Evolutionary conservation across 2,329 filamentous ascomycete genomes (phyloP).

Genomic region (Drechslerella dactyloides): DNA sequence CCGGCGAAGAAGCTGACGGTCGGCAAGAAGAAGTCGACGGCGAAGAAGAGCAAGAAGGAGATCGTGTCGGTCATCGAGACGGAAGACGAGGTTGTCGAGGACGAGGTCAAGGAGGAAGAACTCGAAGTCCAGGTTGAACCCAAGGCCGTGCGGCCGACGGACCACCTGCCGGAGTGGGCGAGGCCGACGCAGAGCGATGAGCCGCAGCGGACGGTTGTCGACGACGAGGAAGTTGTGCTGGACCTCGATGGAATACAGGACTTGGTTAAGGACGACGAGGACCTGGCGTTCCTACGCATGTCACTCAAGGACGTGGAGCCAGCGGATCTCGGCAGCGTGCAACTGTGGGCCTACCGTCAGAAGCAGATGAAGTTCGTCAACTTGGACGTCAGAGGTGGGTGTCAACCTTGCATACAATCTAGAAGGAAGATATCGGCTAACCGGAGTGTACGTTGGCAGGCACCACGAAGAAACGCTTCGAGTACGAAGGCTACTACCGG

Average conservation of each 20-base stretch:
- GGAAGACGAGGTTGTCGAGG: slow-evolving; percentile 54
- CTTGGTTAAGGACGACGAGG: slow-evolving; percentile 72
- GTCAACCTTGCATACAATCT: slow-evolving; percentile 55
- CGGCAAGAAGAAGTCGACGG: slow-evolving; percentile 61
- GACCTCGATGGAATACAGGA: slow-evolving; percentile 75
- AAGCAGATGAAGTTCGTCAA: slow-evolving; percentile 75
- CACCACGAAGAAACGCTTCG: slow-evolving; percentile 57
- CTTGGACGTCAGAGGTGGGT: slow-evolving; percentile 59
- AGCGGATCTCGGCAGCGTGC: slow-evolving; percentile 65
- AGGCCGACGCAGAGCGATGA: slow-evolving; percentile 65
- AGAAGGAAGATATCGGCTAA: slow-evolving; percentile 58
- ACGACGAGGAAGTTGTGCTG: slow-evolving; percentile 68
- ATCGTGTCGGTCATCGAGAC: slow-evolving; percentile 55
- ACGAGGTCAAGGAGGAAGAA: slow-evolving; percentile 55
- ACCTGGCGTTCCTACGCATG: slow-evolving; percentile 65
- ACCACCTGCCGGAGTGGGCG: slow-evolving; percentile 40
- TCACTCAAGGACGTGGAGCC: slow-evolving; percentile 61
- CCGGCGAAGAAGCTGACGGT: slow-evolving; percentile 63
- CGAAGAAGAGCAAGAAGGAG: slow-evolving; percentile 48
- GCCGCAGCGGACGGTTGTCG: slow-evolving; percentile 70
- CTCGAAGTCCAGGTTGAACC: slow-evolving; percentile 57
- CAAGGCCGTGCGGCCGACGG: slow-evolving; percentile 54
- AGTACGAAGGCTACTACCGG: slow-evolving; percentile 73
- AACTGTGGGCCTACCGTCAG: slow-evolving; percentile 73
- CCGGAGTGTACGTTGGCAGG: slow-evolving; percentile 9